A percentile compares a stretch with the other conserved stretches of the same genome.
phyloP scores from a whole-genome alignment of 1,284 basidiomycete genomes.

The Ceratobasidium sp. region DNA sequence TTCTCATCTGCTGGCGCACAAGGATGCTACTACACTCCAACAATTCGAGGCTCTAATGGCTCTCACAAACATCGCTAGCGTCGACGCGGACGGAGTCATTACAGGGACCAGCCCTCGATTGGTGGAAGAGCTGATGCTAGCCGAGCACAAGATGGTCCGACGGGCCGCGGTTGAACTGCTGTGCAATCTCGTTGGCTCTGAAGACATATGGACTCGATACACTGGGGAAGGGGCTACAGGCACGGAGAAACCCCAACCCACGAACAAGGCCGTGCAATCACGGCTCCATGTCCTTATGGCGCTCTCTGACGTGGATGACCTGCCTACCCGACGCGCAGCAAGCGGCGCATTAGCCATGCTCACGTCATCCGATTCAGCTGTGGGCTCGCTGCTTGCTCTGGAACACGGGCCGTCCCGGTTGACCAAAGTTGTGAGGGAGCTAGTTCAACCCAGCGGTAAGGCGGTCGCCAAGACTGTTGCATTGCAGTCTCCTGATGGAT shows the following conservation, averaged over 20 bases:
- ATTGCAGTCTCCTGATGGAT: conserved; percentile 8
- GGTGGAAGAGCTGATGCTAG: conserved; percentile 83
- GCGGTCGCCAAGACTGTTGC: conserved; percentile 3
- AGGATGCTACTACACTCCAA: conserved; percentile 78
- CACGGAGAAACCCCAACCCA: conserved; percentile 51
- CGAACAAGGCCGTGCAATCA: conserved; percentile 61
- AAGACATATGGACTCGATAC: conserved; percentile 78
- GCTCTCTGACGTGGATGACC: conserved; percentile 84
- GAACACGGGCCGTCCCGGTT: conserved; percentile 39
- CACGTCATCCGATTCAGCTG: conserved; percentile 60
- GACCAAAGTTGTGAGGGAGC: conserved; percentile 25
- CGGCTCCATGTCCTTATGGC: conserved; percentile 86
- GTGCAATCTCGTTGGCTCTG: conserved; percentile 88
- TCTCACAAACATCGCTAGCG: conserved; percentile 92
- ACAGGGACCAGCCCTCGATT: conserved; percentile 64
- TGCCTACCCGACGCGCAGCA: conserved; percentile 83
- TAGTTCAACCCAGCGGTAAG: conserved; percentile 35
- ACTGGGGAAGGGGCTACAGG: conserved; percentile 56
- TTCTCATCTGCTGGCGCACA: conserved; percentile 73
- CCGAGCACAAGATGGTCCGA: conserved; percentile 83
- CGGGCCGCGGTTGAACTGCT: conserved; percentile 92
- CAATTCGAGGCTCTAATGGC: conserved; percentile 95
- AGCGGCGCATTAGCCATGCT: conserved; percentile 86
- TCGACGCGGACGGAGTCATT: conserved; percentile 58
- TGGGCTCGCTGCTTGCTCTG: conserved; percentile 25